Conservation (phyloP, 192 early-diverging fungal species). For the Radiomyces spectabilis region DNA sequence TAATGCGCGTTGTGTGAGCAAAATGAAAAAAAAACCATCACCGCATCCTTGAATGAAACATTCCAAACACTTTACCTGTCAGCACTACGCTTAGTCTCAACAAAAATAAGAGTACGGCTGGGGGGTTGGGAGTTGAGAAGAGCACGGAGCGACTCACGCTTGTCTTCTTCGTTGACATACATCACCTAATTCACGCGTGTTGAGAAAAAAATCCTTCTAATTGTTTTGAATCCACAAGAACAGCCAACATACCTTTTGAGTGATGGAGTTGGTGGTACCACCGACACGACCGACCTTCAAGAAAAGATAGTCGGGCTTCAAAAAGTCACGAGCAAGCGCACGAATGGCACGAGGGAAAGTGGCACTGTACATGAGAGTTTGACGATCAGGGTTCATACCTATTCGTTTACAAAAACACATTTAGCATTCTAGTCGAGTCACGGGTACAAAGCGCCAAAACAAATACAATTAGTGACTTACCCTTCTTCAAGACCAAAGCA, state of each 20-base stretch:
- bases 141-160: slow-evolving; percentile 35
- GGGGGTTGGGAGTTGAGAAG: slow-evolving; percentile 42
- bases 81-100: slow-evolving; percentile 75
- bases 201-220: slow-evolving; percentile 17
- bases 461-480: too few species aligned
- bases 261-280: slow-evolving; percentile 84
- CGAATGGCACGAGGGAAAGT: slow-evolving; percentile 94
- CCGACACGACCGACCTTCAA: slow-evolving; percentile 88
- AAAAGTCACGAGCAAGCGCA: slow-evolving; percentile 86
- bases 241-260: slow-evolving; percentile 50
- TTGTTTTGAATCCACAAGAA: too few species aligned
- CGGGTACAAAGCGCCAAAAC: too few species aligned
- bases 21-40: slow-evolving; percentile 23
- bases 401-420: background rate
- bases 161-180: slow-evolving; percentile 31
- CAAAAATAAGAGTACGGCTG: slow-evolving; percentile 73
- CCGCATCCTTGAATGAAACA: too few species aligned
- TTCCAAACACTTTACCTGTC: slow-evolving; percentile 68
- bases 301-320: slow-evolving; percentile 68
- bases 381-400: slow-evolving; percentile 38
- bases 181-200: too few species aligned
- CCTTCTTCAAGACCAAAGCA: slow-evolving; percentile 59
- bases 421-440: background rate
- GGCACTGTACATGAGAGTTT: slow-evolving; percentile 97
- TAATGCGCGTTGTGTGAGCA: too few species aligned